Evolutionary conservation across 495 filamentous ascomycete genomes (phyloP).

Genomic region (Poronia punctata): DNA sequence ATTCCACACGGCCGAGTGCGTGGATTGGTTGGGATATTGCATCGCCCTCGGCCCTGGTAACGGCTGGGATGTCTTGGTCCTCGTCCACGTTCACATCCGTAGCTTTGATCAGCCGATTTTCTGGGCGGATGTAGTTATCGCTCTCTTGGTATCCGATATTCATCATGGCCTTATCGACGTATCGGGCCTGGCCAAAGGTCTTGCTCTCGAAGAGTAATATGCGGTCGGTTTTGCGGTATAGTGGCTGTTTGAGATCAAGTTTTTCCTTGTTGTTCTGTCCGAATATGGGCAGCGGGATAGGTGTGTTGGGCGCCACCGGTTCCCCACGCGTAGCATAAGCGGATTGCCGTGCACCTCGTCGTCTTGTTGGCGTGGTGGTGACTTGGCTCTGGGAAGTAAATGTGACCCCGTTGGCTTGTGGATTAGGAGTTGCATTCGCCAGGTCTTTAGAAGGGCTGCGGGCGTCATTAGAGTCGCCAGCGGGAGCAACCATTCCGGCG

Average conservation of each 20-base stretch:
- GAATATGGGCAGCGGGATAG: slow-evolving; percentile 46
- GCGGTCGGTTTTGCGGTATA: slow-evolving; percentile 50
- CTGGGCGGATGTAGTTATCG: slow-evolving; percentile 74
- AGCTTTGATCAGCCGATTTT: slow-evolving; percentile 67
- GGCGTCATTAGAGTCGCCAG: slow-evolving; percentile 24
- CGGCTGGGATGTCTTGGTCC: slow-evolving; percentile 62
- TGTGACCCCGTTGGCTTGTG: slow-evolving; percentile 10
- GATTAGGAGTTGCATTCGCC: slow-evolving; percentile 22
- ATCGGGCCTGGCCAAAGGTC: slow-evolving; percentile 45
- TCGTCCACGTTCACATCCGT: slow-evolving; percentile 74
- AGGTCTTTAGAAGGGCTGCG: slow-evolving; percentile 34
- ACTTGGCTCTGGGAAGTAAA: slow-evolving; percentile 14
- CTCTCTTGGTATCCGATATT: slow-evolving; percentile 92
- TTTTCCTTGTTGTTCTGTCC: slow-evolving; percentile 51
- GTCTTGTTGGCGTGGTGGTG: slow-evolving; percentile 36
- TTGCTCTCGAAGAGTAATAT: slow-evolving; percentile 51
- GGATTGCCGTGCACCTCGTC: slow-evolving; percentile 40
- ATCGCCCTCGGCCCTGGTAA: slow-evolving; percentile 55
- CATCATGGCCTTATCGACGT: slow-evolving; percentile 87
- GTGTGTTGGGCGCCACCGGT: slow-evolving; percentile 32
- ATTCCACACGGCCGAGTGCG: slow-evolving; percentile 75
- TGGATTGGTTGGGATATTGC: slow-evolving; percentile 28
- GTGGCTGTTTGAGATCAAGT: slow-evolving; percentile 52
- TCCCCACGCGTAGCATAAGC: slow-evolving; percentile 41
- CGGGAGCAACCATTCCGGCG: slow-evolving; percentile 15